These are phyloP conservation scores for Solanum etuberosum DNA, from an alignment of 257 asterid species.

Conservation along the genomic window DNA sequence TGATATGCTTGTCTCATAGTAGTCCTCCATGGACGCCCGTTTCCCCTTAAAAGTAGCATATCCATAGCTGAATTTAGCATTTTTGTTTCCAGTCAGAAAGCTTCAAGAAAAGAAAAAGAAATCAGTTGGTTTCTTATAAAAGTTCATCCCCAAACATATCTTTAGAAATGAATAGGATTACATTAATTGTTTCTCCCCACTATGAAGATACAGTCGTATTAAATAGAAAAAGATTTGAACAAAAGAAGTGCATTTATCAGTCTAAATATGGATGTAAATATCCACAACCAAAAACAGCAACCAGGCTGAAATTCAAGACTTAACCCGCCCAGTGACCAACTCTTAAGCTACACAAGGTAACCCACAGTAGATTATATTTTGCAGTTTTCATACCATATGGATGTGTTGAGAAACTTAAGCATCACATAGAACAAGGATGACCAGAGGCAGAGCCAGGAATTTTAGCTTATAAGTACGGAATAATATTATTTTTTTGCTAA, in stretches of 20 bases:
- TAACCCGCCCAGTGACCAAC: background rate
- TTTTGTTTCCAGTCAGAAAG: constrained; percentile 33
- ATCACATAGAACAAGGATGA: background rate
- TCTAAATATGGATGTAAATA: background rate
- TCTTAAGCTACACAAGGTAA: background rate
- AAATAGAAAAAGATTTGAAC: background rate
- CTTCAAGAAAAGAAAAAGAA: constrained; percentile 18
- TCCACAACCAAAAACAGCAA: background rate
- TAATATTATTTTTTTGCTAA: background rate
- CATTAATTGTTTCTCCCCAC: background rate
- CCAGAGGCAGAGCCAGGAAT: background rate
- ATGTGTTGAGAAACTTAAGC: background rate
- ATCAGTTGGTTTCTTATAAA: background rate
- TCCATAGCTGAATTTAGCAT: constrained; percentile 57
- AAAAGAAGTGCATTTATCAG: background rate
- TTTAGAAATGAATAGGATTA: background rate
- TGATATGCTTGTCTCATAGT: constrained; percentile 49
- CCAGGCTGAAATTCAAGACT: background rate
- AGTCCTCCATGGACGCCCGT: constrained; percentile 79
- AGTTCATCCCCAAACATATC: background rate
- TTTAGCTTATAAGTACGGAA: background rate
- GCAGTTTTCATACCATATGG: background rate
- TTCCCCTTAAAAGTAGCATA: constrained; percentile 71
- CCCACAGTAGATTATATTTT: background rate
- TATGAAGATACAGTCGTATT: background rate